These are phyloP conservation scores for Aspergillus ustus DNA, from an alignment of 2,329 filamentous ascomycete genomes.

Conservation along the genomic window DNA sequence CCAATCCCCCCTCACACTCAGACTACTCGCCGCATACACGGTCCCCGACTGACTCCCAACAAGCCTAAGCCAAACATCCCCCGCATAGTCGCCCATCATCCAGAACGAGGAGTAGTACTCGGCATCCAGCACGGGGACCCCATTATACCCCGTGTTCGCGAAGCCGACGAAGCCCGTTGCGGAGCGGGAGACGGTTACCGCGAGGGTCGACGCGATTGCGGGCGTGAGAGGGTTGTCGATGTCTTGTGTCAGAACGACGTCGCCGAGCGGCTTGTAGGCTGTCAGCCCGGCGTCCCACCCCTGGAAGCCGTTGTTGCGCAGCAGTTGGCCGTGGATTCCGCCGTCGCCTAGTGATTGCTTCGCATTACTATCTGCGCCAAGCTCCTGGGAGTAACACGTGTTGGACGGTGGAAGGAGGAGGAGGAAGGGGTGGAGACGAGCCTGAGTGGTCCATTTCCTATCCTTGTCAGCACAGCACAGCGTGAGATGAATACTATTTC, in stretches of 20 bases:
- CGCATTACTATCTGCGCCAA: too few species aligned
- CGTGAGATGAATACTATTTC: not conserved
- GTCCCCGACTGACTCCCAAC: slow-evolving; percentile 29
- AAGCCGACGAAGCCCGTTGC: slow-evolving; percentile 40
- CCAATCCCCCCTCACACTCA: slow-evolving; percentile 31
- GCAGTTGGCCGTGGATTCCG: slow-evolving; percentile 39
- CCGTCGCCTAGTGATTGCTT: slow-evolving; percentile 32
- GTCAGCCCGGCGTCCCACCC: slow-evolving; percentile 30
- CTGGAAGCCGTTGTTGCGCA: slow-evolving; percentile 43
- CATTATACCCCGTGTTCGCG: slow-evolving; percentile 50
- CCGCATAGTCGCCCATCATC: slow-evolving; percentile 37
- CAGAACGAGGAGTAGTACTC: slow-evolving; percentile 38
- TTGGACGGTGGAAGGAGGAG: too few species aligned
- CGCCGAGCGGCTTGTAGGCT: slow-evolving; percentile 34
- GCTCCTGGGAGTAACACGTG: too few species aligned
- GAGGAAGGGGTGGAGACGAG: slow-evolving; percentile 9
- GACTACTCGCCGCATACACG: slow-evolving; percentile 32
- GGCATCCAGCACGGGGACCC: slow-evolving; percentile 32
- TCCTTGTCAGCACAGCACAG: not conserved
- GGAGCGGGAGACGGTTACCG: slow-evolving; percentile 25
- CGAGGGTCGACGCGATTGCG: slow-evolving; percentile 35
- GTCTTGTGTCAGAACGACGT: slow-evolving; percentile 33
- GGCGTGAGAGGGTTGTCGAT: slow-evolving; percentile 28
- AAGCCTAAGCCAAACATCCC: slow-evolving; percentile 31
- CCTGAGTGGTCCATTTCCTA: slow-evolving; percentile 44